Base-by-base conservation (phyloP, 176 grass and related monocot species). In the Lolium multiflorum region DNA sequence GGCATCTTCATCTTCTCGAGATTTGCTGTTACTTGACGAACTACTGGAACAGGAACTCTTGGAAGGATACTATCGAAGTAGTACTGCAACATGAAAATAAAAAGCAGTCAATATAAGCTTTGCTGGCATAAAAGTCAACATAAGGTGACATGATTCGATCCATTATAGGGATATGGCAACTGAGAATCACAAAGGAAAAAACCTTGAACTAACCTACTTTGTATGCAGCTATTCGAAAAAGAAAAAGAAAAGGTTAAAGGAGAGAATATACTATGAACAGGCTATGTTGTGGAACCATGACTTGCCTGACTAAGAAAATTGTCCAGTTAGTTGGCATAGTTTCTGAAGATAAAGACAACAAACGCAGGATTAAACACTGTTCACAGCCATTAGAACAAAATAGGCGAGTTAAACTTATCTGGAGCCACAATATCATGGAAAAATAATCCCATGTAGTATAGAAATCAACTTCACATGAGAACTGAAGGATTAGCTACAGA, bases 41-140 rank as follows among this genome's bases (percentile, higher is more conserved):
- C 37, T 28, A 99, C 61, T 54, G 94, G 97, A 59, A 99, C 68
- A 66, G 94, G 97, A 35, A 99, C 91, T 67, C 90, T 88, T 77
- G 97, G 96, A 54, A 98, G 92, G 70, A 98, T 90, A 21, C 93
- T 98, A 80, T 96, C 93, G 48, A 96, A 98, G 78, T 96, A 98
- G 43, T 96, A 98, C 93, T 98, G 92, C 96, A 91, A 70, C 76
- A 80, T 13, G 16, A 77, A 54, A 71, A 87, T 50, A 46, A 2
- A 84, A 39, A 74, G 2, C 37, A 84, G 41, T 80, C 51, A 80
- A 39, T 60, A 77, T 51, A 71, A 69, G 17, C 9, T 47, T 71
- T 76, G 37, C 35, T 57, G 48, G 47, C 13, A 38, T 65, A 49
- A 85, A n/a, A 77, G 24, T 51, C 58, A 84, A 91, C 28, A 39